Evolutionary conservation across 1,139 yeast species (phyloP), one percentile per base, ranked within the genome.

Genomic region (Taphrina flavorubra): DNA sequence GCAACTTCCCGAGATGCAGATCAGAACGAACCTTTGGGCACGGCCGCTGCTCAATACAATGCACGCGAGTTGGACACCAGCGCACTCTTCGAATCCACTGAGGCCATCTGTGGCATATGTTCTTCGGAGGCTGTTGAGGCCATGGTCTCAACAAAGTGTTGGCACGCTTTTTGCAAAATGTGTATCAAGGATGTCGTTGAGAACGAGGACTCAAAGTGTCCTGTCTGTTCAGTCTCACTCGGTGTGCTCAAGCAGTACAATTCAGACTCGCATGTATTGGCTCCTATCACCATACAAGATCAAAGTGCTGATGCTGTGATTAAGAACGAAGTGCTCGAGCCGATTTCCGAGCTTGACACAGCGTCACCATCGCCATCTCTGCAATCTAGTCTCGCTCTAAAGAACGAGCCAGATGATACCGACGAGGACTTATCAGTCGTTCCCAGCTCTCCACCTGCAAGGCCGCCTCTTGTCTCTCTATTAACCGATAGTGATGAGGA

Each of bases 111-210:
- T 77, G 95, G 90, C 73, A 78, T 94, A 37, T 95, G 99, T 79
- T 97, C 92, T 73, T 99, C 94, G 76, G 97, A 92, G 78, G 97
- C 98, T 0, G 98, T 94, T 77, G 99, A 95, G 71, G 96, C 99
- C 0, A 91, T 94, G 63, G 92, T 90, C 77, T 89, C 97, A 1
- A 89, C 88, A 76, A 40, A 39, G 20, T 94, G 99, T 76, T 97
- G 90, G 74, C 99, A 94, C 76, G 84, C 85, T 70, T 94, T 94
- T 76, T 94, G 99, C 77, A 84, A 98, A 47, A 82, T 92, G 82
- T 94, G 99, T 77, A 85, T 94, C 70, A 98, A 94, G 77, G 94
- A 94, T 75, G 85, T 88, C 64, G 84, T 82, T 5, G 67, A 69
- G n/a, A 84, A 81, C 79, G 78, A 81, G 62, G 84, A 85, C 61